Conservation (phyloP, 1,284 basidiomycete species). For the Microbotryum violaceum region DNA sequence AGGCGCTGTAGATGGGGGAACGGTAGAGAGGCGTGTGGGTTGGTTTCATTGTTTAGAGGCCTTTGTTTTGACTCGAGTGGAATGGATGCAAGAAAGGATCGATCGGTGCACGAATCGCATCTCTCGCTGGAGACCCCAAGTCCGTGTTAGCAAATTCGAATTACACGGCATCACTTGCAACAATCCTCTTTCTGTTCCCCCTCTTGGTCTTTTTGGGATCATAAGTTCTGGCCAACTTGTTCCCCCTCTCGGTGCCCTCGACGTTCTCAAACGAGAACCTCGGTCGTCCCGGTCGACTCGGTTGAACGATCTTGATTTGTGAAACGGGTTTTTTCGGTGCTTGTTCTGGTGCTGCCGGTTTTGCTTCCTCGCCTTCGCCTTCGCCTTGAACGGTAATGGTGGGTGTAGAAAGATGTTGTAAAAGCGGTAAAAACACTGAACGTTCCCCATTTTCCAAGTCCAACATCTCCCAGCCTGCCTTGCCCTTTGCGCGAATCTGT, state of each 20-base stretch:
- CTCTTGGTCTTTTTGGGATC: constrained; percentile 18
- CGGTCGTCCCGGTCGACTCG: constrained; percentile 22
- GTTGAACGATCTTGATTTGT: constrained; percentile 5
- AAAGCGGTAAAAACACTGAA: constrained; percentile 25
- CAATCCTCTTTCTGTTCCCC: not conserved
- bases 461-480: constrained; percentile 29
- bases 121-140: too few species aligned
- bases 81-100: too few species aligned
- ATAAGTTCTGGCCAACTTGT: constrained; percentile 9
- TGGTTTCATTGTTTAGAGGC: too few species aligned
- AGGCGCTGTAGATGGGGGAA: too few species aligned
- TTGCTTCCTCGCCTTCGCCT: too few species aligned
- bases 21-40: too few species aligned
- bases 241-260: constrained; percentile 13
- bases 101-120: too few species aligned
- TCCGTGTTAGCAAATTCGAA: too few species aligned
- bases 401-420: not conserved
- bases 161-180: too few species aligned
- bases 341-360: too few species aligned
- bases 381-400: too few species aligned
- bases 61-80: too few species aligned
- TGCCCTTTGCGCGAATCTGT: constrained; percentile 6
- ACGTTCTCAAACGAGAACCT: constrained; percentile 19
- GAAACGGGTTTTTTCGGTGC: constrained; percentile 1
- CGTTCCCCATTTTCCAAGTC: constrained; percentile 12